A percentile compares a stretch with the other conserved stretches of the same genome.
phyloP scores from a whole-genome alignment of 2,329 filamentous ascomycete genomes.

The Colletotrichum tropicale region DNA sequence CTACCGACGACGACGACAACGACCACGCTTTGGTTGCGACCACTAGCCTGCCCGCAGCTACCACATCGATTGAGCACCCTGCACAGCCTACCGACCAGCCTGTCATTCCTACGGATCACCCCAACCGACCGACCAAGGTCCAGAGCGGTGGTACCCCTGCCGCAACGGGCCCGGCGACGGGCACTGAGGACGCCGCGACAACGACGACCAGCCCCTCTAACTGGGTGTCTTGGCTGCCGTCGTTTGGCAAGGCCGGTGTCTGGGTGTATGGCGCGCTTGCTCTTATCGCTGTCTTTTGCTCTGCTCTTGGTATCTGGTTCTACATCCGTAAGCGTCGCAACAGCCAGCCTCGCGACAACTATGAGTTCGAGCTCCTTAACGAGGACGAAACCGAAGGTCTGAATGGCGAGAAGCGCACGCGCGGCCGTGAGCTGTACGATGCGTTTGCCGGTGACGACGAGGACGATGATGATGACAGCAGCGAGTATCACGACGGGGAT shows the following conservation, averaged over 20 bases:
- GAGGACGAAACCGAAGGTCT: slow-evolving; percentile 74
- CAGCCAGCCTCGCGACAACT: slow-evolving; percentile 78
- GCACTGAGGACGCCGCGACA: slow-evolving; percentile 34
- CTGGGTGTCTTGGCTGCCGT: slow-evolving; percentile 86
- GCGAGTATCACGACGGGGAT: slow-evolving; percentile 36
- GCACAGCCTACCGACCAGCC: slow-evolving; percentile 49
- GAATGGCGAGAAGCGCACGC: slow-evolving; percentile 55
- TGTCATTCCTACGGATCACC: slow-evolving; percentile 63
- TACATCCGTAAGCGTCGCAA: slow-evolving; percentile 79
- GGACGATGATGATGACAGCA: slow-evolving; percentile 68
- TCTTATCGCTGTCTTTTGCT: slow-evolving; percentile 86
- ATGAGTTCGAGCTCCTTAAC: slow-evolving; percentile 93
- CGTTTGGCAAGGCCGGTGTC: slow-evolving; percentile 85
- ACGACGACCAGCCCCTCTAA: slow-evolving; percentile 66
- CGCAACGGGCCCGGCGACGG: slow-evolving; percentile 32
- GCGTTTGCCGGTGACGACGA: slow-evolving; percentile 88
- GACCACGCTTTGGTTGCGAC: slow-evolving; percentile 74
- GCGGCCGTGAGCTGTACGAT: slow-evolving; percentile 93
- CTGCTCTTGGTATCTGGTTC: slow-evolving; percentile 80
- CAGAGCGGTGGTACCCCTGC: slow-evolving; percentile 36
- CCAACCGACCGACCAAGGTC: slow-evolving; percentile 64
- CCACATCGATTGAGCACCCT: slow-evolving; percentile 62
- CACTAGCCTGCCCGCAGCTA: slow-evolving; percentile 61
- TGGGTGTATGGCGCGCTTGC: slow-evolving; percentile 91
- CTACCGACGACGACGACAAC: slow-evolving; percentile 81